Evolutionary conservation across 2,329 filamentous ascomycete genomes (phyloP), one percentile per base, ranked within the genome.

Genomic region (Talaromyces sp.): DNA sequence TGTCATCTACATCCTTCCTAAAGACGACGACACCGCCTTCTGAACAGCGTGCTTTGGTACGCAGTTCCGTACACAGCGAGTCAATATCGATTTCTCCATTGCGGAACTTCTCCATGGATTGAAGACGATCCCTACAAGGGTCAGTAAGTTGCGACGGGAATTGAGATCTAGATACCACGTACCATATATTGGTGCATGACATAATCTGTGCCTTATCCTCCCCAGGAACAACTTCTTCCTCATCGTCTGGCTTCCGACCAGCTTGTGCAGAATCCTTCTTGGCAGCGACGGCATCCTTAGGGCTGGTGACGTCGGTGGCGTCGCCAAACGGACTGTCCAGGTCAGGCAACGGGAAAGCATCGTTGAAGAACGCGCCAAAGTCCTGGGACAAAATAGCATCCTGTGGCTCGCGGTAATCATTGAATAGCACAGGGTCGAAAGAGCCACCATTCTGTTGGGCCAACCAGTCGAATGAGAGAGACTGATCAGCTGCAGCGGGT

Each of bases 31-130:
- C 92, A 17, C 95, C 94, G 19, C 85, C 90, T 70, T 96, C 81
- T 0, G 93, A 96, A 78, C 95, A 99, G 75, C 94, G 95, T 65
- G 95, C 95, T 81, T 99, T 99, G 76, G 93, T 91, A 69, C 94
- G 91, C 15, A 99, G 86, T 75, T 99, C 93, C 4, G 90, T 90
- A 80, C 95, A 99, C 27, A 99, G 85, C 39, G 90, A 89, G 74
- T 99, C 95, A 58, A 99, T 90, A 70, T 99, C 95, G 69, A 98
- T 92, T 71, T 96, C 93, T 71, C 93, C 93, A 65, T 87, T 91
- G 74, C 93, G 90, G 71, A 96, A 95, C 75, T 90, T 93, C 67
- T 92, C 89, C 77, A 93, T 96, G 41, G 86, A 87, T 80, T 96
- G 92, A 25, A 97, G 80, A 79, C 92, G 92, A 78, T 97, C 93